A percentile compares a stretch with the other conserved stretches of the same genome.
Evolutionary conservation across 2,329 filamentous ascomycete species (phyloP).

Genomic region (Calcarisporium arbuscula): DNA sequence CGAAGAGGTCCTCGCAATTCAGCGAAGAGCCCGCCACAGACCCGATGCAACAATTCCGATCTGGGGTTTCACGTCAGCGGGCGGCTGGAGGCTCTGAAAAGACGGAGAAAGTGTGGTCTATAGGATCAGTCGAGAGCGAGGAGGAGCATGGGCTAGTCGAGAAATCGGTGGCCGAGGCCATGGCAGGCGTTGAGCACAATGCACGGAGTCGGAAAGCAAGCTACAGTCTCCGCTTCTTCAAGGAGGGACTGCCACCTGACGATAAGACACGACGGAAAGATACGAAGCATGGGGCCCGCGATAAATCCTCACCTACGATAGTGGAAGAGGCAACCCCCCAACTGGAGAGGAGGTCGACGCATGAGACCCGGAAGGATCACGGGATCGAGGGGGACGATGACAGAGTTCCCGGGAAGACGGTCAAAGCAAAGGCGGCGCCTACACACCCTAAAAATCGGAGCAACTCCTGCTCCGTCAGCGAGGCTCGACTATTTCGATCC

Average conservation of each 20-base stretch:
- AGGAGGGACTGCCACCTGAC: constrained; percentile 54
- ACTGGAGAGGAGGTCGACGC: too few species aligned
- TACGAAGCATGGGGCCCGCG: constrained; percentile 26
- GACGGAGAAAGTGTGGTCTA: constrained; percentile 60
- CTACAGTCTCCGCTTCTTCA: constrained; percentile 61
- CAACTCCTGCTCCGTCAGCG: neutral
- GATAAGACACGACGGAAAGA: constrained; percentile 52
- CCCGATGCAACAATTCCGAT: constrained; percentile 14
- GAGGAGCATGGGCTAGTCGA: constrained; percentile 54
- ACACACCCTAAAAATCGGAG: too few species aligned
- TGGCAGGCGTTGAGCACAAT: constrained; percentile 56
- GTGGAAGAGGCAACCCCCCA: constrained; percentile 22
- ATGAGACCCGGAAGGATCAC: too few species aligned
- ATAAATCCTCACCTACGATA: constrained; percentile 32
- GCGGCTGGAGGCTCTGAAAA: constrained; percentile 37
- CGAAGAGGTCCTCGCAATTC: constrained; percentile 8
- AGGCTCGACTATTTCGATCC: too few species aligned
- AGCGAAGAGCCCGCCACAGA: constrained; percentile 10
- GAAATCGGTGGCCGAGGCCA: constrained; percentile 56
- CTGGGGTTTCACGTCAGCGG: too few species aligned
- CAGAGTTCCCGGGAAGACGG: too few species aligned
- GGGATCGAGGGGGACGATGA: too few species aligned
- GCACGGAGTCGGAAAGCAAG: constrained; percentile 62
- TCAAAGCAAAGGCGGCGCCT: too few species aligned
- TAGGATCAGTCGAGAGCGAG: constrained; percentile 44